Conservation (phyloP, 805 yeast genomes). For the Nakazawaea anatomiae region DNA sequence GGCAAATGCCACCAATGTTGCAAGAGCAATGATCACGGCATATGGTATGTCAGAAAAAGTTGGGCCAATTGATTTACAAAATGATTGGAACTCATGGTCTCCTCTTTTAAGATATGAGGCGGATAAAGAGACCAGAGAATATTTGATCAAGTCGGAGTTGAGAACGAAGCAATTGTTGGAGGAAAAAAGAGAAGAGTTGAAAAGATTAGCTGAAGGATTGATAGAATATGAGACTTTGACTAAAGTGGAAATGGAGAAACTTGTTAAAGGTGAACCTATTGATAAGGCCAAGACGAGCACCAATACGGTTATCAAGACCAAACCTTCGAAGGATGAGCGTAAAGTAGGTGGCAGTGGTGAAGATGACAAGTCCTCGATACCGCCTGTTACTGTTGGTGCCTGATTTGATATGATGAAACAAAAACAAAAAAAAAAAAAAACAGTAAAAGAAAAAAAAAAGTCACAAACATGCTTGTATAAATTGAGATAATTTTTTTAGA, state of each 20-base stretch:
- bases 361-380: constrained; percentile 7
- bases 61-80: constrained; percentile 88
- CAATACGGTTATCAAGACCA: constrained; percentile 63
- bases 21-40: constrained; percentile 93
- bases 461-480: background rate
- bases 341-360: constrained; percentile 4
- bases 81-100: constrained; percentile 95
- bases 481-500: background rate
- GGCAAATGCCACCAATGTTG: constrained; percentile 83
- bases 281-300: constrained; percentile 63
- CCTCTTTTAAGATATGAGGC: constrained; percentile 83
- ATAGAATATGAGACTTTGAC: constrained; percentile 93
- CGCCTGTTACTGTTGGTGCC: constrained; percentile 10
- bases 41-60: constrained; percentile 94
- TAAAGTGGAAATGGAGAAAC: constrained; percentile 81
- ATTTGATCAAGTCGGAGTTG: constrained; percentile 68
- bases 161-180: constrained; percentile 68
- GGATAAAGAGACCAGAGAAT: constrained; percentile 81
- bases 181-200: constrained; percentile 63
- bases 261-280: constrained; percentile 74
- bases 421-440: too few species aligned
- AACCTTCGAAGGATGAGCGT: constrained; percentile 11
- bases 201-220: constrained; percentile 86
- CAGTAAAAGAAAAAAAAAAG: background rate
- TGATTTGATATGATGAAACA: background rate